Base-by-base conservation (phyloP, 1,284 basidiomycete genomes). In the Melampsora larici-populina region DNA sequence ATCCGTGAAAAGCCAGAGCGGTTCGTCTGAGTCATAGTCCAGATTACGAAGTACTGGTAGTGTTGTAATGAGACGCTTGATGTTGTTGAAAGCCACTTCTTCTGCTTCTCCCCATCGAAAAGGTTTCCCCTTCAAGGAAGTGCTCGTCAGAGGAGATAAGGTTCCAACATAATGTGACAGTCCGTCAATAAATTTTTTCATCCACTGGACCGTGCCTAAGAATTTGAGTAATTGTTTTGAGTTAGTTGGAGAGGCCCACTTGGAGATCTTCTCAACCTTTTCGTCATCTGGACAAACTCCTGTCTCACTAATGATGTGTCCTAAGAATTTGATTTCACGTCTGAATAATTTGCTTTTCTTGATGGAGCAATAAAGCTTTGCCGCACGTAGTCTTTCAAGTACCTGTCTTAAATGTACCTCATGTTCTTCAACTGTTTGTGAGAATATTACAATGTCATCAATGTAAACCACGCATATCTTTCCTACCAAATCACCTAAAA, bases 61-160 rank as follows among this genome's bases (percentile, higher is more conserved):
- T n/a, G n/a, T n/a, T 9, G 36, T 36, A 36, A 36, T 36, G 4
- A 36, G 36, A 8, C 58, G 24, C 70, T 87, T 87, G 51, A 87
- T 85, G 0, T 79, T 66, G 1, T 66, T 5, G 15, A 66, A 66
- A 2, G 31, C 64, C 15, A 18, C 5, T 26, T 66, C 64, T 43
- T 66, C 64, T 1, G 3, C 3, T 0, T 66, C 31, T 13, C 64
- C 64, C 64, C 64, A 66, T 7, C 40, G 24, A 40, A 66, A 66
- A 2, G 36, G 21, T 26, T 40, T 66, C 1, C 17, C 2, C 9
- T 66, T 46, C 26, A 40, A 26, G 33, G 33, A 36, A 13, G 24
- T 65, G 31, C 64, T 66, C 4, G 64, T 66, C 9, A 66, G 33
- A 9, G 64, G 64, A 8, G 31, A 24, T 13, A 66, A 33, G 1